phyloP scores from a whole-genome alignment of 2,329 filamentous ascomycete genomes.

The Trichophyton schoenleinii region DNA sequence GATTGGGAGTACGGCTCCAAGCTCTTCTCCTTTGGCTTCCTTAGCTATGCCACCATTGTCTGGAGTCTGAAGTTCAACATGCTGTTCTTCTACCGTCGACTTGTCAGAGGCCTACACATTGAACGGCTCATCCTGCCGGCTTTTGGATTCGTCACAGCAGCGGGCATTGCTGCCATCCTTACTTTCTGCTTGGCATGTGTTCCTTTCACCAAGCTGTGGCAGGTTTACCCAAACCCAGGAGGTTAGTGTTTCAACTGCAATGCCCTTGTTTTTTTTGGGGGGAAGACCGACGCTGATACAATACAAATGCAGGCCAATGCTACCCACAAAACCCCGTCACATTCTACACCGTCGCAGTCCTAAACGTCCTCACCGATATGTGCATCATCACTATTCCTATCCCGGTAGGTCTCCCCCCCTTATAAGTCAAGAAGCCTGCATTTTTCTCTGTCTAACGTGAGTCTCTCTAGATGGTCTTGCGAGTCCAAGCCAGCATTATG shows the following conservation, averaged over 20 bases:
- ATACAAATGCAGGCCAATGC: constrained; percentile 15
- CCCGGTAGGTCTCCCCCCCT: constrained; percentile 15
- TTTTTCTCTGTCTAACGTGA: not conserved
- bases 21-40: constrained; percentile 26
- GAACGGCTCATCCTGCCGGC: constrained; percentile 27
- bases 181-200: constrained; percentile 23
- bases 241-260: constrained; percentile 16
- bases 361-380: constrained; percentile 26
- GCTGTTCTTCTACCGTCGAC: constrained; percentile 29
- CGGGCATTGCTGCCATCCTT: constrained; percentile 18
- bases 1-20: constrained; percentile 25
- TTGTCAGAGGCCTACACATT: constrained; percentile 26
- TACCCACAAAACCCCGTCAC: constrained; percentile 23
- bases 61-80: constrained; percentile 34
- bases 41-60: constrained; percentile 25
- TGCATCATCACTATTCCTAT: constrained; percentile 27
- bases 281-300: not conserved
- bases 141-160: constrained; percentile 21
- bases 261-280: not conserved
- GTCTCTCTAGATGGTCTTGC: constrained; percentile 17
- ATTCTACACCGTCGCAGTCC: constrained; percentile 23
- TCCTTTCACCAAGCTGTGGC: constrained; percentile 26
- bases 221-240: constrained; percentile 28
- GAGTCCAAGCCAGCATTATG: constrained; percentile 19
- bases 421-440: not conserved